Conservation (phyloP, 148 eudicot genomes). For the Salicornia ramosissima region DNA sequence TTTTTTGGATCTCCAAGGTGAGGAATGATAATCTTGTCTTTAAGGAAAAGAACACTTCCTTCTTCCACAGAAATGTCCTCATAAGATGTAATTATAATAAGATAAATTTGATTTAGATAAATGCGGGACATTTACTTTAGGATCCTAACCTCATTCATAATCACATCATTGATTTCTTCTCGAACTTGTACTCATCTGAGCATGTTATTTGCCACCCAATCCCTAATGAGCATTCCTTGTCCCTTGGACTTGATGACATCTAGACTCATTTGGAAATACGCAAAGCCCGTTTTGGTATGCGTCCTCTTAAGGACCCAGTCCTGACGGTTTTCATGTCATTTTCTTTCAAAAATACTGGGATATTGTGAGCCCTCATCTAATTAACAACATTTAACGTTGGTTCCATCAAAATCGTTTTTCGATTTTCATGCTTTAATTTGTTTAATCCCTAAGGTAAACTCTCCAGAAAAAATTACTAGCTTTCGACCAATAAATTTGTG, state of each 20-base stretch:
- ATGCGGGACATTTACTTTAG: neutral
- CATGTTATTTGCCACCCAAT: neutral
- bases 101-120: neutral
- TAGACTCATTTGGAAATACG: neutral
- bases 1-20: neutral
- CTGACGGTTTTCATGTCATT: neutral
- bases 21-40: neutral
- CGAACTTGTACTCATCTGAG: too few relatives aligned
- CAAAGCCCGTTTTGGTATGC: neutral
- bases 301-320: neutral
- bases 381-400: neutral
- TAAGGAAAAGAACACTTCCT: neutral
- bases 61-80: neutral
- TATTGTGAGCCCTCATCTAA: too few relatives aligned
- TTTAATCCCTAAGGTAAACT: neutral
- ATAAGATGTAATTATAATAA: neutral
- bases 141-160: neutral
- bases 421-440: neutral
- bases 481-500: neutral
- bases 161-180: neutral
- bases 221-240: fast-evolving
- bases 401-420: neutral
- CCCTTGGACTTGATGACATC: neutral
- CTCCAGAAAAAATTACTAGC: neutral
- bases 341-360: neutral